Percentiles rank a stretch among this genome's conserved stretches.
Conservation (phyloP, 1,284 basidiomycete genomes). For the Exobasidium cylindrosporum region DNA sequence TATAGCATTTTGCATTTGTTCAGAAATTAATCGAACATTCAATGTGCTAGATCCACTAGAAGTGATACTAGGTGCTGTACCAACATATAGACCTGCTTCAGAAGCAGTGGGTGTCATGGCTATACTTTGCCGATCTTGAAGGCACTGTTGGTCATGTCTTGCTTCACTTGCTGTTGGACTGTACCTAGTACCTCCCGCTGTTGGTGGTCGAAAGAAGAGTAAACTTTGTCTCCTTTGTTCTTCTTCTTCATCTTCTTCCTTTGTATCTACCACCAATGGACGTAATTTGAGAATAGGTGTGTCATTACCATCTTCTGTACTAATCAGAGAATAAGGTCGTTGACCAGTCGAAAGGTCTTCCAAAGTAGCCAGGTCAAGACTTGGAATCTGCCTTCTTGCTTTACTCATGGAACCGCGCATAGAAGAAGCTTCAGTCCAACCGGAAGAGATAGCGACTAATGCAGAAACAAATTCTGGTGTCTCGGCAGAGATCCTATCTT, state of each 20-base stretch:
- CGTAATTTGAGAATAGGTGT: slow-evolving; percentile 1
- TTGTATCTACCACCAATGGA: background rate
- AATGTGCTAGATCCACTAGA: too few species aligned
- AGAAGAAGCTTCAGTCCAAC: background rate
- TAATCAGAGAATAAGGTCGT: slow-evolving; percentile 3
- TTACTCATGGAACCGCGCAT: background rate
- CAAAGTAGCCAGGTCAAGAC: background rate
- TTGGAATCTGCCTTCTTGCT: background rate
- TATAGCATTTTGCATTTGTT: too few species aligned
- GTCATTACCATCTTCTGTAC: background rate
- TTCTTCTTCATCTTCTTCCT: background rate
- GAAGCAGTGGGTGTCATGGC: background rate
- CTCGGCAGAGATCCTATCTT: background rate
- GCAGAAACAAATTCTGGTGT: background rate
- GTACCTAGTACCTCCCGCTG: background rate
- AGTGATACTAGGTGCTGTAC: too few species aligned
- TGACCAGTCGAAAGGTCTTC: background rate
- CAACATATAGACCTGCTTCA: too few species aligned
- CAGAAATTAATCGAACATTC: too few species aligned
- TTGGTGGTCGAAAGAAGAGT: slow-evolving; percentile 4
- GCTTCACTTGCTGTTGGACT: background rate
- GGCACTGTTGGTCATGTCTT: background rate
- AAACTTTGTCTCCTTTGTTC: background rate
- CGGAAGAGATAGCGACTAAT: background rate
- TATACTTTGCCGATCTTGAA: background rate